Percentiles rank a stretch among this genome's conserved stretches.
Evolutionary conservation across 75 land plant species (phyloP).

Genomic region (Chamaecyparis obtusa): DNA sequence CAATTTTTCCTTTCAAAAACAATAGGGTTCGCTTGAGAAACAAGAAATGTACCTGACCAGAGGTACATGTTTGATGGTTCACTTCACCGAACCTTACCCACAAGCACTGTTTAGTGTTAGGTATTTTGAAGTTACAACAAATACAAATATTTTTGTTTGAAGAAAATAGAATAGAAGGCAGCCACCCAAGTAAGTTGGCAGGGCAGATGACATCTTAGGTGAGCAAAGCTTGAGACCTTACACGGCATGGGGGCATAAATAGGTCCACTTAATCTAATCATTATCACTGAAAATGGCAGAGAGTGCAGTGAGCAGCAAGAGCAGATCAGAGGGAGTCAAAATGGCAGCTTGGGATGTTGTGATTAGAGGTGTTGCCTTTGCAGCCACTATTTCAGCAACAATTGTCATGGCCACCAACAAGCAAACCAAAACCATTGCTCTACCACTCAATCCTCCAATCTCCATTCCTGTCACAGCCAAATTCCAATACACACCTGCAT

Average conservation of each 20-base stretch:
- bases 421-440: constrained; percentile 29
- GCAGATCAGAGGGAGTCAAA: not conserved
- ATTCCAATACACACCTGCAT: constrained; percentile 43
- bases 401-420: constrained; percentile 58
- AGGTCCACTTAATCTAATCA: not conserved
- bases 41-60: not conserved
- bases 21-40: not conserved
- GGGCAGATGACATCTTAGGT: not conserved
- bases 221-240: not conserved
- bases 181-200: not conserved
- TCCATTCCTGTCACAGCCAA: constrained; percentile 35
- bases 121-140: not conserved
- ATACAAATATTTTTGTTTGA: not conserved
- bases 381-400: constrained; percentile 40
- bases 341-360: not conserved
- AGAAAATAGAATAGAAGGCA: not conserved
- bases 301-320: not conserved
- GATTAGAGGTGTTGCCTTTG: constrained; percentile 27
- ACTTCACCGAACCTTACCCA: not conserved
- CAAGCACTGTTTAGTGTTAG: not conserved
- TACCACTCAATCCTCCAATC: constrained; percentile 29
- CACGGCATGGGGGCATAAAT: not conserved
- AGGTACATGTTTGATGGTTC: not conserved
- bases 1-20: too few species aligned
- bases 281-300: not conserved